A percentile compares a stretch with the other conserved stretches of the same genome.
Evolutionary conservation across 2,329 filamentous ascomycete genomes (phyloP).

Genomic region (Aspergillus fumigatus): DNA sequence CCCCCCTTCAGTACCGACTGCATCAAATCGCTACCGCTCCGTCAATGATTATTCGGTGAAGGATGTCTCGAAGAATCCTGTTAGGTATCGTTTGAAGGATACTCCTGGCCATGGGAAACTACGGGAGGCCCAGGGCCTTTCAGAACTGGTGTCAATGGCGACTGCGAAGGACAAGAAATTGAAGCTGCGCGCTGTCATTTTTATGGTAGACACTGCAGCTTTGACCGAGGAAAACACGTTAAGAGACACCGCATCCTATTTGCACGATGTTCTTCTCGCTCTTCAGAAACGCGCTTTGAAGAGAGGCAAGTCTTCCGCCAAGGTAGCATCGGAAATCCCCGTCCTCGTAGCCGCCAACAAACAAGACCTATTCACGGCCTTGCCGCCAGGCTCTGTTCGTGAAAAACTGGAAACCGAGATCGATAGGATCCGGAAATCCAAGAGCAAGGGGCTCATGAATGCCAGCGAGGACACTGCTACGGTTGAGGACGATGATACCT

Average conservation of each 20-base stretch:
- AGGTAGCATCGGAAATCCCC: slow-evolving; percentile 58
- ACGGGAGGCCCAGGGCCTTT: slow-evolving; percentile 55
- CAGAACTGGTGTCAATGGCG: slow-evolving; percentile 33
- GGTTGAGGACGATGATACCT: slow-evolving; percentile 67
- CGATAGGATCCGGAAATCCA: slow-evolving; percentile 68
- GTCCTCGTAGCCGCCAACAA: slow-evolving; percentile 92
- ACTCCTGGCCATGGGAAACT: slow-evolving; percentile 96
- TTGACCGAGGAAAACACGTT: slow-evolving; percentile 50
- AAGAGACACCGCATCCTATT: slow-evolving; percentile 71
- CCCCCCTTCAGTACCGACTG: slow-evolving; percentile 48
- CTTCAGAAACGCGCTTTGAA: slow-evolving; percentile 69
- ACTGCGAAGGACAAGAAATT: slow-evolving; percentile 31
- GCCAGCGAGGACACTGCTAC: slow-evolving; percentile 61
- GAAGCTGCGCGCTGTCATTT: slow-evolving; percentile 68
- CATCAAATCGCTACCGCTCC: slow-evolving; percentile 61
- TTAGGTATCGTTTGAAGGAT: slow-evolving; percentile 51
- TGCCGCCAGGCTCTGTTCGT: slow-evolving; percentile 73
- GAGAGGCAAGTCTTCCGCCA: slow-evolving; percentile 48
- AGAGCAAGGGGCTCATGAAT: slow-evolving; percentile 76
- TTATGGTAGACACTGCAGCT: slow-evolving; percentile 79
- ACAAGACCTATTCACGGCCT: slow-evolving; percentile 87
- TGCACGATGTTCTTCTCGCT: slow-evolving; percentile 81
- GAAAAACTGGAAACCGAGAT: slow-evolving; percentile 75
- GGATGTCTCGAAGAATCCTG: slow-evolving; percentile 33
- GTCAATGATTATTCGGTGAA: slow-evolving; percentile 64